Conservation (phyloP, 306 rosid species). For the Trichosanthes cucumerina region DNA sequence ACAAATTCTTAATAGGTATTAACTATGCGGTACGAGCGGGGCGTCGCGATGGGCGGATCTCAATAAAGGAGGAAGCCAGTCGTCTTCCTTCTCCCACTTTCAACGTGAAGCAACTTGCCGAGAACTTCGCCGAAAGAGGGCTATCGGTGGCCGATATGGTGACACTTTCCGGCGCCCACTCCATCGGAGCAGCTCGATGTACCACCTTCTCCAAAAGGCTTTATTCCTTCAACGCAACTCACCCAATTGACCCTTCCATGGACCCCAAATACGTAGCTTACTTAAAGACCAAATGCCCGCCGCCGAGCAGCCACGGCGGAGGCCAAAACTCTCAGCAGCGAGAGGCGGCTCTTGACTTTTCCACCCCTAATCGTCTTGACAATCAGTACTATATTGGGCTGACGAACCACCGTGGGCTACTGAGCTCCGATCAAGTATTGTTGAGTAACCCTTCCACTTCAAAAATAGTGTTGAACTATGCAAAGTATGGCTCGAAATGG, state of each 20-base stretch:
- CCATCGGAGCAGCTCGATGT: conserved; percentile 26
- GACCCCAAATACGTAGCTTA: conserved; percentile 10
- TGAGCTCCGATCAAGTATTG: conserved; percentile 20
- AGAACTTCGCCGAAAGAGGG: conserved; percentile 2
- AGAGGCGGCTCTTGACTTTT: conserved; percentile 8
- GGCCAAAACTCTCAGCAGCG: not conserved
- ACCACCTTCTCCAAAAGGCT: conserved; percentile 14
- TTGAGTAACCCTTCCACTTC: conserved; percentile 4
- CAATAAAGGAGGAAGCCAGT: conserved; percentile 3
- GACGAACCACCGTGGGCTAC: conserved; percentile 8
- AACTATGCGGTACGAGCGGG: conserved; percentile 25
- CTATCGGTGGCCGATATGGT: conserved; percentile 27
- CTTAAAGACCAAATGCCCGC: conserved; percentile 21
- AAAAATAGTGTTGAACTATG: conserved; percentile 12
- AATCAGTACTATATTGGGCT: conserved; percentile 11
- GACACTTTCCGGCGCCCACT: conserved; percentile 32
- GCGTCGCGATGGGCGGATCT: conserved; percentile 17
- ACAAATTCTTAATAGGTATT: not conserved
- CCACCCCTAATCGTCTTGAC: conserved; percentile 16
- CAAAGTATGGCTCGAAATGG: conserved; percentile 13
- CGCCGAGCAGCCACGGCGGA: not conserved
- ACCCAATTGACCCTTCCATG: conserved; percentile 20
- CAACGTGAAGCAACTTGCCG: conserved; percentile 1
- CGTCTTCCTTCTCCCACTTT: conserved; percentile 8
- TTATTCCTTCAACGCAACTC: conserved; percentile 22